Evolutionary conservation across 2,329 filamentous ascomycete species (phyloP).

Genomic region (Emergomyces orientalis): DNA sequence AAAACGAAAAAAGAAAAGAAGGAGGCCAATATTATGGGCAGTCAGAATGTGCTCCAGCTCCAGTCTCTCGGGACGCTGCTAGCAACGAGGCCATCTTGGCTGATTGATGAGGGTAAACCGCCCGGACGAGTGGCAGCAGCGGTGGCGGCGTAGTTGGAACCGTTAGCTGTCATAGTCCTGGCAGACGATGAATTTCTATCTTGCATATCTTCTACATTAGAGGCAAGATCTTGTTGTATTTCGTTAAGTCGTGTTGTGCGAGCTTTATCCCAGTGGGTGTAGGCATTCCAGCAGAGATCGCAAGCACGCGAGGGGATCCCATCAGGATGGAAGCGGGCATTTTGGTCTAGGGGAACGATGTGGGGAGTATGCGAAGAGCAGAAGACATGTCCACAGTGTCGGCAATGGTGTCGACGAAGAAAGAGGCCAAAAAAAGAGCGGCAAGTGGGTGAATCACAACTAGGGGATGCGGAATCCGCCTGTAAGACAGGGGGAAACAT

Average conservation of each 20-base stretch:
- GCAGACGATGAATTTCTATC: conserved; percentile 8
- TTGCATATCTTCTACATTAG: conserved; percentile 20
- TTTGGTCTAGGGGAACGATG: conserved; percentile 52
- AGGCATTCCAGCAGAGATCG: conserved; percentile 52
- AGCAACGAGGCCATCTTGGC: conserved; percentile 40
- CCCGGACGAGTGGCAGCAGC: conserved; percentile 7
- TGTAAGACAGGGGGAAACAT: conserved; percentile 21
- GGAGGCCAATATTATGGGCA: conserved; percentile 10
- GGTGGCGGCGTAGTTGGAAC: conserved; percentile 14
- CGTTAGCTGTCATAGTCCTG: conserved; percentile 14
- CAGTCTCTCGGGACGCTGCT: conserved; percentile 49
- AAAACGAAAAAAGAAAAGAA: conserved; percentile 8
- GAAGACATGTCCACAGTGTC: conserved; percentile 57
- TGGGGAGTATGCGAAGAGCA: conserved; percentile 51
- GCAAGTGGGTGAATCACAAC: conserved; percentile 51
- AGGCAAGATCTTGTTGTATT: conserved; percentile 33
- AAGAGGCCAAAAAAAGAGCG: conserved; percentile 51
- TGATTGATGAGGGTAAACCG: conserved; percentile 14
- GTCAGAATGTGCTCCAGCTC: conserved; percentile 55
- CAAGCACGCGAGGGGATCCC: conserved; percentile 49
- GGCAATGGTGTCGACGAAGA: conserved; percentile 56
- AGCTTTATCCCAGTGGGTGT: conserved; percentile 46
- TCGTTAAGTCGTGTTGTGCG: conserved; percentile 44
- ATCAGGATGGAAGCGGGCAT: conserved; percentile 54
- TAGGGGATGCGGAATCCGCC: conserved; percentile 49